Evolutionary conservation across 495 filamentous ascomycete genomes (phyloP).

Genomic region (Copromyces sp.): DNA sequence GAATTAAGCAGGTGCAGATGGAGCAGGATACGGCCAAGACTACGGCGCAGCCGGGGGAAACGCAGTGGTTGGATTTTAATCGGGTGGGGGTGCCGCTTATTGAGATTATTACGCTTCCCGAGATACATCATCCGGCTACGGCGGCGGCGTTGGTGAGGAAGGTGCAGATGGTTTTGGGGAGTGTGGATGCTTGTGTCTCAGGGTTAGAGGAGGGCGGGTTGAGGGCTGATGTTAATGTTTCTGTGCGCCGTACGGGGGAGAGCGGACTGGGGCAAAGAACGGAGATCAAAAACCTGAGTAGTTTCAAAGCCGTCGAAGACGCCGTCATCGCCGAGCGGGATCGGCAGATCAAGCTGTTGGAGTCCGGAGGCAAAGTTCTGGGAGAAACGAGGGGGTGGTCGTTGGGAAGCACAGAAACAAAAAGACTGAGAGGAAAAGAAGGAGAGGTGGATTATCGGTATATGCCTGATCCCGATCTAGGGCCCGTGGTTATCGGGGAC

Average conservation of each 20-base stretch:
- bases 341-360: constrained; percentile 72
- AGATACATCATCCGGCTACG: constrained; percentile 73
- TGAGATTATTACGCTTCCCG: constrained; percentile 86
- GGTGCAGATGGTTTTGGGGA: constrained; percentile 71
- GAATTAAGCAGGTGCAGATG: constrained; percentile 88
- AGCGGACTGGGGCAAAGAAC: constrained; percentile 69
- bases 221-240: constrained; percentile 92
- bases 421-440: constrained; percentile 79
- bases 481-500: constrained; percentile 62
- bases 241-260: constrained; percentile 47
- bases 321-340: constrained; percentile 85
- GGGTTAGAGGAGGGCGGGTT: constrained; percentile 93
- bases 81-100: constrained; percentile 82
- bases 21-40: constrained; percentile 98
- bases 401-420: constrained; percentile 65
- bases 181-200: constrained; percentile 69
- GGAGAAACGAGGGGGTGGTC: constrained; percentile 95
- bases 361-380: constrained; percentile 64
- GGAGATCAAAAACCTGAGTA: constrained; percentile 96
- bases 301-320: constrained; percentile 88
- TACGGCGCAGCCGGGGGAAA: constrained; percentile 58
- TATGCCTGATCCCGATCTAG: constrained; percentile 94
- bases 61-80: constrained; percentile 87
- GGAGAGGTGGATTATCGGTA: constrained; percentile 96
- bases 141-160: constrained; percentile 83